These are phyloP conservation scores for Irpex lacteus DNA, from an alignment of 1,284 basidiomycete genomes.

Conservation along the genomic window DNA sequence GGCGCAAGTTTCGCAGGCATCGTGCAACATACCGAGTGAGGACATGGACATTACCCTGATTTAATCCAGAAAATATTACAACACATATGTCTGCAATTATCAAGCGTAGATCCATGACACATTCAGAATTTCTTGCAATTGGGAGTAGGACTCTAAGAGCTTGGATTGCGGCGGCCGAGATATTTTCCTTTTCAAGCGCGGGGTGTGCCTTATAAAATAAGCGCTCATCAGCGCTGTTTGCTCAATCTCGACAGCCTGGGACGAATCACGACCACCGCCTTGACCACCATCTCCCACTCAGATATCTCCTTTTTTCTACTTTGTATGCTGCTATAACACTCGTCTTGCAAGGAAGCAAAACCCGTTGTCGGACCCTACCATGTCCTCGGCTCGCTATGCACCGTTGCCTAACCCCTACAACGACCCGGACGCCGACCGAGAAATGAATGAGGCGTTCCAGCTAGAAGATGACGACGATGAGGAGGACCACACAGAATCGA, in stretches of 20 bases:
- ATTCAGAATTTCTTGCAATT: no score
- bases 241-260: neutral
- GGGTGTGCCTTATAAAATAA: neutral
- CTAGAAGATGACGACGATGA: constrained; percentile 49
- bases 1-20: no score
- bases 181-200: neutral
- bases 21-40: no score
- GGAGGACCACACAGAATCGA: constrained; percentile 33
- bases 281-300: neutral
- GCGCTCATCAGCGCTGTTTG: no score
- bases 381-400: constrained; percentile 49
- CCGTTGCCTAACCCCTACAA: constrained; percentile 47
- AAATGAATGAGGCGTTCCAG: constrained; percentile 67
- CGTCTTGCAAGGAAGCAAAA: neutral
- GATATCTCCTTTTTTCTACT: neutral
- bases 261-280: neutral
- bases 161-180: neutral
- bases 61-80: no score
- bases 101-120: no score
- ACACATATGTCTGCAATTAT: no score
- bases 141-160: no score
- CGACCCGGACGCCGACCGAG: constrained; percentile 47
- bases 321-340: neutral
- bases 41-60: no score
- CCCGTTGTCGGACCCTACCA: constrained; percentile 1